phyloP scores from a whole-genome alignment of 106 monocot species.

The Cymbidium sinense region DNA sequence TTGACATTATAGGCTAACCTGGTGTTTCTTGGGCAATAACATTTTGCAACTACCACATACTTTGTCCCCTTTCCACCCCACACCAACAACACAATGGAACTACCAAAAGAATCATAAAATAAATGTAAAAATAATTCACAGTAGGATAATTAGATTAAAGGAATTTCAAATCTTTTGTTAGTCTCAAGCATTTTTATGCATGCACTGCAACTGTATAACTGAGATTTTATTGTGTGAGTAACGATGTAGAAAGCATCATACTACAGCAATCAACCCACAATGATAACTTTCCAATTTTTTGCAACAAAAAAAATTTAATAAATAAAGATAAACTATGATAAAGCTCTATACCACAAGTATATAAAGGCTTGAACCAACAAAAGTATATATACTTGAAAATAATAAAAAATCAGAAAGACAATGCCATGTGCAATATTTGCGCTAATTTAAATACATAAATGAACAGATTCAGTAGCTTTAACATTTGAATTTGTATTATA shows the following conservation, averaged over 20 bases:
- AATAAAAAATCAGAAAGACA: neutral
- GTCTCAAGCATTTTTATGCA: neutral
- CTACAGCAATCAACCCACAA: neutral
- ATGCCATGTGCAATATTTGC: neutral
- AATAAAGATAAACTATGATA: neutral
- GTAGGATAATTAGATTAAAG: neutral
- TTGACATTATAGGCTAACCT: constrained; percentile 35
- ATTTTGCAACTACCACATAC: constrained; percentile 75
- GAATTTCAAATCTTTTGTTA: neutral
- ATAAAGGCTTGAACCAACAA: neutral
- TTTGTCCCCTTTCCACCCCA: constrained; percentile 91
- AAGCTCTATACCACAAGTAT: neutral
- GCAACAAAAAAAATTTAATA: neutral
- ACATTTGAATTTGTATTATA: neutral
- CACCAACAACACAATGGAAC: constrained; percentile 84
- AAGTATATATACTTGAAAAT: neutral
- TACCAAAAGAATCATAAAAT: constrained; percentile 15
- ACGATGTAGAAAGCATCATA: neutral
- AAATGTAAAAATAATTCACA: neutral
- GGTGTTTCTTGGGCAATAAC: constrained; percentile 90
- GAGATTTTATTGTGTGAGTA: neutral
- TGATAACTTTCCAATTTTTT: neutral
- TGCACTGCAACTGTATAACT: neutral
- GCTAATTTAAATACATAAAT: neutral
- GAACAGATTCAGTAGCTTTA: neutral